Base-by-base conservation (phyloP, 176 grass and related monocot species). In the Microstegium vimineum region DNA sequence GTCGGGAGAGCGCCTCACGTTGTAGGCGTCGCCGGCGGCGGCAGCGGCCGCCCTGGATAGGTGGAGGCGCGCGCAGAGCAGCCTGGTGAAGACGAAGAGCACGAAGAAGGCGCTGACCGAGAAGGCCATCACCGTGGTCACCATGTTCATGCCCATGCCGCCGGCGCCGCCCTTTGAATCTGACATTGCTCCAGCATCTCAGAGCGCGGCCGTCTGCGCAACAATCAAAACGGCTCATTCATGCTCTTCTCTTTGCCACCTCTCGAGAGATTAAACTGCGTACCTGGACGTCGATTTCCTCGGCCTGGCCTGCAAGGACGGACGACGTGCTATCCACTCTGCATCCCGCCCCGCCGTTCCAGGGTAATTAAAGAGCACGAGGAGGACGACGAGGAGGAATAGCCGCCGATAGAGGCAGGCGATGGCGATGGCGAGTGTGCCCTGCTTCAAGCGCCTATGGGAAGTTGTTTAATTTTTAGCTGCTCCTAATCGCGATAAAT, bases 61-160 rank as follows among this genome's bases (percentile, higher is more conserved):
- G 11, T 85, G 81, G 74, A 91, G 80, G 43, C 92, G 84, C 12
- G 87, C 89, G 89, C 92, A 91, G 87, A 94, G 87, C 62, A 94
- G 74, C 76, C 92, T 84, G 42, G 87, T 73, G 87, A 90, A 94
- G 76, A 94, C 82, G 87, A 94, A 94, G 84, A 93, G 84, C 49
- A 93, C 88, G 73, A 93, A 93, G 87, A 89, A 87, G 76, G 87
- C 82, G 87, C 84, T 94, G 76, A 91, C 89, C 4, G 92, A 88
- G 92, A 94, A 94, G 46, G 89, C 92, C 81, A 94, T 89, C 77
- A 76, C 89, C 81, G 87, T 94, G 73, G 90, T 94, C 56, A 94
- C 89, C 81, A 82, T 54, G 82, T 87, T 91, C 68, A 80, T 86
- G 81, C 83, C 78, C 80, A 59, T 52, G 67, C 79, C 8, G 77